Evolutionary conservation across 1,139 yeast genomes (phyloP), one percentile per base, ranked within the genome.

Genomic region (Yamadazyma membranifaciens): DNA sequence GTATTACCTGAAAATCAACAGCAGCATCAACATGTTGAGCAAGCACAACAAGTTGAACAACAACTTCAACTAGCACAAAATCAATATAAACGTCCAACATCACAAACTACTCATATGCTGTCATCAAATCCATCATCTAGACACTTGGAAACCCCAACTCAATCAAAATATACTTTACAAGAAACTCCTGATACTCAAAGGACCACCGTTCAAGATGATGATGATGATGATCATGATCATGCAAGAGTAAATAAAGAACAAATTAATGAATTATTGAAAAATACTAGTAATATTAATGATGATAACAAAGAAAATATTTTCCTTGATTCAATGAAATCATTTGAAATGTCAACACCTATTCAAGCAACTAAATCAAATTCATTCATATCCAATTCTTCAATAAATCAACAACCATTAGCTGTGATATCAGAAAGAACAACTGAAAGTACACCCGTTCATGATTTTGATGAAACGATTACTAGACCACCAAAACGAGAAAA

Each of bases 181-280:
- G 75, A 69, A 39, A 72, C 78, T 1, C 78, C 78, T 1, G 78
- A 73, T 45, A 72, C 78, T 15, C 77, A 72, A 48, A 50, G 70
- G 33, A 72, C 78, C 0, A 71, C 76, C 1, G 57, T 71, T 9
- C 75, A 71, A 50, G 73, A 68, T 15, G 73, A 67, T 36, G 75
- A 66, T 25, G 62, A 56, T 44, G 66, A 60, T 34, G 60, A 56
- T 12, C 49, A 44, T 15, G 39, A 44, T 35, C 37, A 40, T 26
- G 67, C 60, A 25, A 57, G 65, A 39, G 69, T 65, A 1, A 63
- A 63, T 46, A 65, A 60, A 39, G 63, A 61, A 20, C 72, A 67
- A 24, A 43, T 69, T 36, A 64, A 59, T 29, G 59, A 58, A 4
- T 54, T 67, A 33, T 39, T 49, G 41, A 49, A 43, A 22, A 36